Base-by-base conservation (phyloP, 805 yeast species). In the Isabelozyma heimii region DNA sequence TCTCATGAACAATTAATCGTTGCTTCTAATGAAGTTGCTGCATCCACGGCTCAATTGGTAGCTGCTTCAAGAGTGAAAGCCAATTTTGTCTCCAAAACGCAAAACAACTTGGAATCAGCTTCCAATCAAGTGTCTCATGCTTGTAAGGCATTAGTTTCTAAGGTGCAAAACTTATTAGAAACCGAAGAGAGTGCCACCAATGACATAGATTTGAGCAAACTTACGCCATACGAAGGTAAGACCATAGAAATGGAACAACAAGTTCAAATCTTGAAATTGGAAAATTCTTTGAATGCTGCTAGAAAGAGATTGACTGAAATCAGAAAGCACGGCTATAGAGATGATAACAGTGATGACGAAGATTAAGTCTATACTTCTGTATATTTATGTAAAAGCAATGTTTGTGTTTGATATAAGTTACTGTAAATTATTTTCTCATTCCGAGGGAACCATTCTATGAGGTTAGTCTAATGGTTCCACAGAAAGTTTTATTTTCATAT, bases 221-320 rank as follows among this genome's bases (percentile, higher is more conserved):
- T 89, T 48, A 76, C 89, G 8, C 79, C 87, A 28, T 89, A 87
- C 62, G 96, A 89, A 65, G 89, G 88, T 58, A 87, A 86, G 66
- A 87, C 95, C 0, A 80, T 82, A 17, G 94, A 91, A 58, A 88
- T 90, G 96, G 96, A 89, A 62, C 96, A 89, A 66, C 97, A 90
- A 65, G 96, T 90, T 6, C 91, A 88, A 62, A 90, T 91, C 45
- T 74, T 90, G 66, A 88, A 87, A 65, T 73, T 90, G 48, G 97
- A 90, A 60, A 87, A 87, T 57, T 80, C 86, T 42, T 73, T 91
- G 56, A 70, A 70, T 43, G 66, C 80, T 16, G 94, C 97, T 0
- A 77, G 96, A 63, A 89, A 87, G 69, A 80, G 87, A 58, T 73
- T 90, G 52, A 94, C 95, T 27, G 95, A 88, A 56, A 90, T 91